Percentiles rank a stretch among this genome's conserved stretches.
These are phyloP conservation scores for Lithohypha guttulata DNA, from an alignment of 2,329 filamentous ascomycete species.

Conservation along the genomic window DNA sequence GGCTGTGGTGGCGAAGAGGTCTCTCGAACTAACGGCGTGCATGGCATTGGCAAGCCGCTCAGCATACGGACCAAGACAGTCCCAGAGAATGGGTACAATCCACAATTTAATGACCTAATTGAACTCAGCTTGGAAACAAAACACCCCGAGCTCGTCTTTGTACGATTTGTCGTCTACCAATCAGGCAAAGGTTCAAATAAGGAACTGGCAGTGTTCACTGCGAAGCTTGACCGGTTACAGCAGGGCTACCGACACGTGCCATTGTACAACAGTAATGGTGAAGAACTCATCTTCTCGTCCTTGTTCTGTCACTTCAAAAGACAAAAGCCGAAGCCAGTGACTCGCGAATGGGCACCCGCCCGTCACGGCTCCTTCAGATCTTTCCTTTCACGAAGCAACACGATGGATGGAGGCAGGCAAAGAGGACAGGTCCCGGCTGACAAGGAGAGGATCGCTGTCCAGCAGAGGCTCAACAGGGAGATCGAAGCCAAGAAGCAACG, in stretches of 20 bases:
- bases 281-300: constrained; percentile 89
- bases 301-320: constrained; percentile 81
- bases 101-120: constrained; percentile 70
- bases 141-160: constrained; percentile 83
- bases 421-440: constrained; percentile 16
- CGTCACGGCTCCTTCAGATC: constrained; percentile 16
- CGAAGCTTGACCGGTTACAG: constrained; percentile 79
- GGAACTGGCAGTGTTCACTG: constrained; percentile 78
- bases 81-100: constrained; percentile 86
- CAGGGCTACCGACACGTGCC: constrained; percentile 89
- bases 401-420: constrained; percentile 18
- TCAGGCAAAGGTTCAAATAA: constrained; percentile 55
- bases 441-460: constrained; percentile 7
- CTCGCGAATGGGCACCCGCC: constrained; percentile 27
- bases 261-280: constrained; percentile 75
- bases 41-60: constrained; percentile 60
- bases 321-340: constrained; percentile 24
- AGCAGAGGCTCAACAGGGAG: constrained; percentile 15
- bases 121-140: constrained; percentile 82
- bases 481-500: constrained; percentile 11
- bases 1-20: constrained; percentile 57
- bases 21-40: constrained; percentile 52
- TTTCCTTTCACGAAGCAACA: constrained; percentile 16
- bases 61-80: constrained; percentile 71
- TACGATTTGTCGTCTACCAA: constrained; percentile 85